Evolutionary conservation across 768 basidiomycete species (phyloP), one percentile per base, ranked within the genome.

Genomic region (Mycena leptocephala): DNA sequence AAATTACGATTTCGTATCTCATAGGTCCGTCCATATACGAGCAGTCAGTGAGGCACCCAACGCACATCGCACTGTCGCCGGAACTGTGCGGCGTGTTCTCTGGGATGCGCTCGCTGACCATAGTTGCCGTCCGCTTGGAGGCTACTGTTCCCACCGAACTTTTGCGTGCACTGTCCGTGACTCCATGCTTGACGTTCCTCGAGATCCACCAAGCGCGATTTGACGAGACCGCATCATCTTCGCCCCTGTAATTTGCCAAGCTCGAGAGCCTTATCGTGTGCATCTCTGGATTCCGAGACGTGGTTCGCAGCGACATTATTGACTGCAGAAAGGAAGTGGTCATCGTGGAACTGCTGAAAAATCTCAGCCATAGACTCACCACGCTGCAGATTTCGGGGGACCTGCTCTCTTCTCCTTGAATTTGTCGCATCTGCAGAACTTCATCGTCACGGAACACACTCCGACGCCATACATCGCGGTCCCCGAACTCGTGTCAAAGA

Each of bases 401-500:
- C 16, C 24, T 61, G 39, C 0, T 70, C 13, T 33, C 30, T 3
- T 51, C 20, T 0, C 20, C 0, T 16, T 70, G 8, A 0, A 33
- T 1, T 70, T 58, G 69, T 58, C 69, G 30, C 20, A 2, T 33
- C 69, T 70, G 13, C 58, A 30, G 6, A 8, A 28, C n/a, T 70
- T 70, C 22, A 24, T 43, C 4, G 16, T 70, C 41, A 65, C 74
- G 3, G 74, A 75, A 48, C 74, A 75, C 63, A 59, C 43, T 2
- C 37, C 69, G 4, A 70, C 69, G 26, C 69, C 69, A 16, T 61
- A 46, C 43, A 59, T 70, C 22, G n/a, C 68, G 1, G 39, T 69
- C 4, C 55, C 68, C 3, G 68, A 65, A 7, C 6, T 75, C 24
- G 18, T 30, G 7, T 5, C 53, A 0, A 35, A 20, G 10, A 69